Evolutionary conservation across 208 protist species (phyloP), one percentile per base, ranked within the genome.

Genomic region (Trypanosoma rangeli): DNA sequence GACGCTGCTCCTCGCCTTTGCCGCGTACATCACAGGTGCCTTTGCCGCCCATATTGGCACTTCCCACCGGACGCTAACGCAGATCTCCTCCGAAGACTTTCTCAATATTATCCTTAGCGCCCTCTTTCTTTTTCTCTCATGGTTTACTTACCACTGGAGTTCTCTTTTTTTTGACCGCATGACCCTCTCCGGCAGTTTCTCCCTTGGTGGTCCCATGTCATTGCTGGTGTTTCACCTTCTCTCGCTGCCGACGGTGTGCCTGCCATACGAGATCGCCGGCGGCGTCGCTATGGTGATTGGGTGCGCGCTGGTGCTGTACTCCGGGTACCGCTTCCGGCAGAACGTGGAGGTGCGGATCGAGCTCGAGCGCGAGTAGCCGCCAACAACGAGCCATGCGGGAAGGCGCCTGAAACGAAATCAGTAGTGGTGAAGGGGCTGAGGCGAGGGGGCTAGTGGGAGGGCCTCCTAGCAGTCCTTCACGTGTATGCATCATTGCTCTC

Each of bases 111-210:
- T 79, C 26, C 24, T 79, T 2, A 26, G 61, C 42, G 74, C 48
- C n/a, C 49, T 70, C 42, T 79, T 79, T 62, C 29, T 79, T 15
- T 70, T 75, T 42, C 24, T 79, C 5, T 79, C 57, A 5, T 73
- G 69, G 58, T 66, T 79, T 28, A 64, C 63, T 3, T 70, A 75
- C 44, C 68, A 75, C 60, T 75, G 65, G 57, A 70, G 64, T 24
- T 79, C 68, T 15, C 68, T 74, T 16, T 79, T 71, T 22, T 75
- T 79, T 66, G 68, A 75, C 57, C 66, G 68, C n/a, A 66, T 79
- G 61, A 74, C 62, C 9, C 61, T 74, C 22, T 68, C 68, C 13
- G 74, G 68, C 20, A 70, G 68, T 28, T 79, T 75, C 49, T 73
- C 62, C n/a, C 46, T 75, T 8, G 66, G 67, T 13, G 56, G 52